A percentile compares a stretch with the other conserved stretches of the same genome.
Evolutionary conservation across 139 green algal species (phyloP).

Genomic region (Chlamydomonas schloesseri): DNA sequence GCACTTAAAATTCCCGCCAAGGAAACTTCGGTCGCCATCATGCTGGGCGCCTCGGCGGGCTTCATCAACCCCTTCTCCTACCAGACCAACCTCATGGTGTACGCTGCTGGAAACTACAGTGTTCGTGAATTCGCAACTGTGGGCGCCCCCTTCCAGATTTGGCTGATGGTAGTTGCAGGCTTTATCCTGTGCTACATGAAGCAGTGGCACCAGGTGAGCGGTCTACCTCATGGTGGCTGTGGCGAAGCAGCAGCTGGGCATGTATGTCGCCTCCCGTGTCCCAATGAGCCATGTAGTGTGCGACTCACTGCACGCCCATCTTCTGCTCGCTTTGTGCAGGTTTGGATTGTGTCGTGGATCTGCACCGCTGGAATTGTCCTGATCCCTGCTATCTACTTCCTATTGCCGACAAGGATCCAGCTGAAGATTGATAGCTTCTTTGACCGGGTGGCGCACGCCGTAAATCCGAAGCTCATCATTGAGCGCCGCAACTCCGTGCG

Average conservation of each 20-base stretch:
- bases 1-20: constrained; percentile 37
- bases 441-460: not conserved
- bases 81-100: constrained; percentile 83
- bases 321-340: not conserved
- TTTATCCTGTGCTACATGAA: not conserved
- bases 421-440: not conserved
- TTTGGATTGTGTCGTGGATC: not conserved
- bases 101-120: constrained; percentile 67
- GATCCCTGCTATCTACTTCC: not conserved
- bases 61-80: constrained; percentile 73
- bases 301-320: too few species aligned
- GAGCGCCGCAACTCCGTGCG: not conserved
- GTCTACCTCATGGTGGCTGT: too few species aligned
- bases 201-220: too few species aligned
- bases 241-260: too few species aligned
- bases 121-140: constrained; percentile 66
- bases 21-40: constrained; percentile 51
- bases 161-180: not conserved
- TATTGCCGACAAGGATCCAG: not conserved
- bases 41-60: constrained; percentile 63
- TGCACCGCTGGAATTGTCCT: not conserved
- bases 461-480: not conserved
- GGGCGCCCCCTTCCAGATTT: constrained; percentile 57
- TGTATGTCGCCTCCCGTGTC: too few species aligned
- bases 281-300: too few species aligned